Base-by-base conservation (phyloP, 192 early-diverging fungal genomes). In the Coemansia guatemalensis region DNA sequence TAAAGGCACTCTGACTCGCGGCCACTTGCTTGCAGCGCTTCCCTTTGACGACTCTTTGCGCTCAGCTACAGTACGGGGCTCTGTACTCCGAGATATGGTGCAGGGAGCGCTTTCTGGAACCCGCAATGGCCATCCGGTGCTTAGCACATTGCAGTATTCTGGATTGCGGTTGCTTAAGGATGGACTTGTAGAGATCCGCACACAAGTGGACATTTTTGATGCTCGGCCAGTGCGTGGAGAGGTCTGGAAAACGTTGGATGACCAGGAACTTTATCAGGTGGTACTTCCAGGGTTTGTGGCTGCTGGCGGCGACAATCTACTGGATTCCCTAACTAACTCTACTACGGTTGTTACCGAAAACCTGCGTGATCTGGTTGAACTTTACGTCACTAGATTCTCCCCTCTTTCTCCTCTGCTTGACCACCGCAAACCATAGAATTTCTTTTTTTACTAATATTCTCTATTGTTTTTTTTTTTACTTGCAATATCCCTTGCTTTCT, bases 21-120 rank as follows among this genome's bases (percentile, higher is more conserved):
- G 85, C 60, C 65, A 76, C 50, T 60, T 92, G 55, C 58, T 88
- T 53, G 82, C 74, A 5, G 69, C 85, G 0, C 76, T 89, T 8
- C 90, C 92, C 9, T 91, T 88, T 48, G 87, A 83, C n/a, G 89
- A 88, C 64, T 32, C 60, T 2, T 25, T 90, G 22, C 75, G 79
- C 4, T 67, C 78, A 18, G 70, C 77, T 44, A 59, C 75, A 9
- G 61, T 86, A 57, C 68, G 81, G 7, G 90, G 92, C 51, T 47
- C 56, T 1, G 66, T 84, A 53, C 64, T 93, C 25, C 57, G 83
- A 24, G 64, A 63, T 12, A 68, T 85, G 26, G 68, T 93, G 11
- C 78, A 80, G 50, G 74, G 74, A 18, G 65, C 80, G 1, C 35
- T 75, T 6, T 60, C 67, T 0, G 75, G 78, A 35, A 62, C 56